A percentile compares a stretch with the other conserved stretches of the same genome.
Conservation (phyloP, 2,329 filamentous ascomycete genomes). For the Apiospora rasikravindrae region DNA sequence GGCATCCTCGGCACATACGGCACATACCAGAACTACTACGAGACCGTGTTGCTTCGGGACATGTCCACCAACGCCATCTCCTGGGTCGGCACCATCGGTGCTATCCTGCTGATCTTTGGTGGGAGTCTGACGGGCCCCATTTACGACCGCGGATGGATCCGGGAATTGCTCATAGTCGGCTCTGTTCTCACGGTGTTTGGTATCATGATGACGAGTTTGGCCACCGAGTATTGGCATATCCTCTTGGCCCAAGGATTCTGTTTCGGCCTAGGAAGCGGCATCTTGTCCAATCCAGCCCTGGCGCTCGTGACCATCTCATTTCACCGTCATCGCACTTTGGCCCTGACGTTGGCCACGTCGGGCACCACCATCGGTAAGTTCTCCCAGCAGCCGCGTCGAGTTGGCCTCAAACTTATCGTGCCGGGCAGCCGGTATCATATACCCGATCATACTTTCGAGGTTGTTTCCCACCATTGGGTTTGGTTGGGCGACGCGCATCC, state of each 20-base stretch:
- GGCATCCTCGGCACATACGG: conserved; percentile 49
- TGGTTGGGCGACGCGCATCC: conserved; percentile 44
- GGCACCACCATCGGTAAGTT: conserved; percentile 28
- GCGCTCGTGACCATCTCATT: no score
- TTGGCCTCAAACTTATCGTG: no score
- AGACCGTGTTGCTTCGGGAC: conserved; percentile 39
- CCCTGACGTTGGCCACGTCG: no score
- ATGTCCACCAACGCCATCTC: conserved; percentile 46
- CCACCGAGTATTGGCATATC: conserved; percentile 46
- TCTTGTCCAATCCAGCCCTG: no score
- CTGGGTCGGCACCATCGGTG: conserved; percentile 55
- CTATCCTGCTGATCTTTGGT: conserved; percentile 49
- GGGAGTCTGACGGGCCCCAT: conserved; percentile 30
- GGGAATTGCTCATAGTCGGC: conserved; percentile 56
- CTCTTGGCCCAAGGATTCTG: conserved; percentile 45
- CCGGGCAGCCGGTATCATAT: conserved; percentile 53
- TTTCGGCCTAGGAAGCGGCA: conserved; percentile 41
- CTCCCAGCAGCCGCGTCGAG: no score
- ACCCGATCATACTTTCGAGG: conserved; percentile 63
- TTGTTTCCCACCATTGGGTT: conserved; percentile 52
- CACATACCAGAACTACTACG: conserved; percentile 60
- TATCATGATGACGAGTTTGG: conserved; percentile 66
- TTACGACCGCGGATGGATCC: conserved; percentile 55
- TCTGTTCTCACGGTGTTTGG: conserved; percentile 60
- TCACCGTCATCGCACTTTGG: no score